Conservation (phyloP, 257 asterid genomes). For the Cruciata laevipes region DNA sequence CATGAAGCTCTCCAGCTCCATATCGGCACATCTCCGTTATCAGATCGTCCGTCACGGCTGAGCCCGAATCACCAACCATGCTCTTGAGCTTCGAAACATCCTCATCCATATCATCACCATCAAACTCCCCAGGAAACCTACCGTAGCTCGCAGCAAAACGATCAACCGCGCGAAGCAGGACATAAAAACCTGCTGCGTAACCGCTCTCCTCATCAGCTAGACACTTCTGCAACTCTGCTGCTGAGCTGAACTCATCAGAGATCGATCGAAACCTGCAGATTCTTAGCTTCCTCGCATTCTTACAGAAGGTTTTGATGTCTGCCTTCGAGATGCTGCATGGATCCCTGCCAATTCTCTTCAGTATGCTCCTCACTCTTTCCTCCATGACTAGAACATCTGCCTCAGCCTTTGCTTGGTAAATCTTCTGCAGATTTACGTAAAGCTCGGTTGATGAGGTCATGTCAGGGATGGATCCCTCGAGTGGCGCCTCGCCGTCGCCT, state of each 20-base stretch:
- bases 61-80: conserved; percentile 68
- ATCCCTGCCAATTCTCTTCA: conserved; percentile 79
- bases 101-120: conserved; percentile 92
- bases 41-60: conserved; percentile 77
- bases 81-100: conserved; percentile 86
- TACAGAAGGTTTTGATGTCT: conserved; percentile 71
- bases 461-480: conserved; percentile 95
- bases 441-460: conserved; percentile 98
- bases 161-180: conserved; percentile 89
- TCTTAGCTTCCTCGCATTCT: conserved; percentile 76
- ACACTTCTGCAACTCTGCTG: conserved; percentile 75
- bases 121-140: conserved; percentile 84
- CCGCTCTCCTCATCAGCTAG: conserved; percentile 87
- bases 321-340: conserved; percentile 71
- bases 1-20: conserved; percentile 93
- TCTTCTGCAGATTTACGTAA: conserved; percentile 71
- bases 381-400: conserved; percentile 78
- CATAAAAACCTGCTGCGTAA: conserved; percentile 71
- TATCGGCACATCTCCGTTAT: conserved; percentile 88
- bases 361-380: conserved; percentile 43
- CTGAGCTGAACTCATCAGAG: conserved; percentile 75
- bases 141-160: conserved; percentile 78
- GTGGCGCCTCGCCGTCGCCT: conserved; percentile 96
- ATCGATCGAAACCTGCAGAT: conserved; percentile 77
- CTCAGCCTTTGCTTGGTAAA: conserved; percentile 96